phyloP scores from a whole-genome alignment of 2,329 filamentous ascomycete species.

The Neonectria ditissima region DNA sequence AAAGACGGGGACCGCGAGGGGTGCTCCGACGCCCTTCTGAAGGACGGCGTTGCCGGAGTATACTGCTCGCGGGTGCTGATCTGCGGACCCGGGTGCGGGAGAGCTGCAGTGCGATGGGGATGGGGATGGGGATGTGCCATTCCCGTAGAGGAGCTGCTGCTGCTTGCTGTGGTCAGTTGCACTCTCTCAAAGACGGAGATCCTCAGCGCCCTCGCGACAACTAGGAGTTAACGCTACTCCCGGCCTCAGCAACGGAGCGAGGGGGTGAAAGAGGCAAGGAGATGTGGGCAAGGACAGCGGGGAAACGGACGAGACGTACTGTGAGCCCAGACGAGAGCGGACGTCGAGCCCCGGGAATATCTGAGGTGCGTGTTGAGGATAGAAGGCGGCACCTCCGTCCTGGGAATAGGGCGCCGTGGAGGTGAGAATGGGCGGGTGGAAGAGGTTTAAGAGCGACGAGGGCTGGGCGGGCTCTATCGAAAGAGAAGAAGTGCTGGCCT shows the following conservation, averaged over 20 bases:
- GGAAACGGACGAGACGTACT: slow-evolving; percentile 56
- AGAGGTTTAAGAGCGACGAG: slow-evolving; percentile 63
- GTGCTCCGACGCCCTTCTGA: slow-evolving; percentile 62
- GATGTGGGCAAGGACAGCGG: not conserved
- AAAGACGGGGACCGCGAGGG: slow-evolving; percentile 65
- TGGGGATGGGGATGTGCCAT: slow-evolving; percentile 68
- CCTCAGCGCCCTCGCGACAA: not conserved
- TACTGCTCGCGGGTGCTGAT: slow-evolving; percentile 67
- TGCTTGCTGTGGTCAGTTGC: slow-evolving; percentile 48
- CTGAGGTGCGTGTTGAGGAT: slow-evolving; percentile 57
- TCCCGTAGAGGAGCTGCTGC: slow-evolving; percentile 63
- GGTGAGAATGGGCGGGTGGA: slow-evolving; percentile 62
- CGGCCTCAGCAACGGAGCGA: not conserved
- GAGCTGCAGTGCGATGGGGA: slow-evolving; percentile 57
- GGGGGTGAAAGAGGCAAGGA: not conserved
- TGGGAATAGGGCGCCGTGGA: slow-evolving; percentile 61
- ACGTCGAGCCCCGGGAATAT: slow-evolving; percentile 64
- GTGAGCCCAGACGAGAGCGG: slow-evolving; percentile 66
- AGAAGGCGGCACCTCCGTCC: slow-evolving; percentile 61
- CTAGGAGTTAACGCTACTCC: not conserved
- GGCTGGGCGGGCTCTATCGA: slow-evolving; percentile 66
- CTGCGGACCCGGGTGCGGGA: slow-evolving; percentile 63
- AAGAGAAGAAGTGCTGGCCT: slow-evolving; percentile 63
- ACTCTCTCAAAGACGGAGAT: slow-evolving; percentile 11
- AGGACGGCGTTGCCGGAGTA: slow-evolving; percentile 62